Evolutionary conservation across 805 yeast species (phyloP), one percentile per base, ranked within the genome.

Genomic region (Starmera caribaea): DNA sequence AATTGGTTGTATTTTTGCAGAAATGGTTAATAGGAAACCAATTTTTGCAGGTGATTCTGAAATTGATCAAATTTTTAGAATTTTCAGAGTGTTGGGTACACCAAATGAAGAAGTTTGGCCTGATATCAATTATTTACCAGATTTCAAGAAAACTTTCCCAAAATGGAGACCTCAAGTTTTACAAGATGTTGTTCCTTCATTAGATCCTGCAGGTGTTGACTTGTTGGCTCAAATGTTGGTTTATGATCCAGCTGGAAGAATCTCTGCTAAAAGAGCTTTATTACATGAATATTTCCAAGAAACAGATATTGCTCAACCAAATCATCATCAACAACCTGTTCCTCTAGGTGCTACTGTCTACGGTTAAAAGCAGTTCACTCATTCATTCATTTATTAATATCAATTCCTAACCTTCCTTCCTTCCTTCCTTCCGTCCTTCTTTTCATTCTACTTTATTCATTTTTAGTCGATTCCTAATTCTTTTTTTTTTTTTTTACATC

Each of bases 21-120:
- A 92, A 59, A 89, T 92, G 97, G 87, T 89, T 42, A 86, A 88
- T 52, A 79, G 98, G 41, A 86, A 86, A 59, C 97, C 98, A 8
- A 62, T 92, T 39, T 90, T 92, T 65, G 95, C 97, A 0, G 98
- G 98, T 6, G 96, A 92, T 59, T 87, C 96, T 10, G 98, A 92
- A 59, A 94, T 92, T 55, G 98, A 92, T 59, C 96, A 92, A 65
- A 84, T 92, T 48, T 89, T 89, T 68, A 74, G 92, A 61, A 92
- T 92, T 43, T 92, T 92, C 65, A 74, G 95, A 47, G 70, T 85
- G 39, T 71, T 92, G 63, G 98, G 98, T 15, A 90, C 97, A 3
- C 98, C 98, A 35, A 83, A 75, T 45, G 96, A 87, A 59, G 85
- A 84, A 38, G 69, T 74, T 15, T 92, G 98, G 98, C 97, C 97